Conservation (phyloP, 2,329 filamentous ascomycete species). For the Basipetospora sp. region DNA sequence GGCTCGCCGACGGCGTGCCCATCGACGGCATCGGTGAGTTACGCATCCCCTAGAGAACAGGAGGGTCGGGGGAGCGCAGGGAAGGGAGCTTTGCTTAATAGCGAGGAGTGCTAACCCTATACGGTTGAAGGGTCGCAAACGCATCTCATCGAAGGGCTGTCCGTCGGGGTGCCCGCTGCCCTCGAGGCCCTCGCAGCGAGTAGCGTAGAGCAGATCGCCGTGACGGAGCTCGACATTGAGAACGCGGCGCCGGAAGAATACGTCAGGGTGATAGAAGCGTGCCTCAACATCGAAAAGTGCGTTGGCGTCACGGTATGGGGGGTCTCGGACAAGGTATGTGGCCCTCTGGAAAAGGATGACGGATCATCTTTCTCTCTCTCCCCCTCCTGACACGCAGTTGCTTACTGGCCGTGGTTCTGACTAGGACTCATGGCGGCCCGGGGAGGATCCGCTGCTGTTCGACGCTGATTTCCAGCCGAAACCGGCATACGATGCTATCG, state of each 20-base stretch:
- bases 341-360: background rate
- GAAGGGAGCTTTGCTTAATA: background rate
- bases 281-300: slow-evolving; percentile 42
- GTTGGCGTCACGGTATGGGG: slow-evolving; percentile 53
- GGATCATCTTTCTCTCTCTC: background rate
- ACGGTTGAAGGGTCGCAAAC: slow-evolving; percentile 39
- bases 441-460: slow-evolving; percentile 37
- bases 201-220: slow-evolving; percentile 40
- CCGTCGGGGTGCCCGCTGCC: slow-evolving; percentile 30
- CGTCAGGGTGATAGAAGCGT: slow-evolving; percentile 40
- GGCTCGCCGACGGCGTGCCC: slow-evolving; percentile 45
- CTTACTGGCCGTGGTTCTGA: background rate
- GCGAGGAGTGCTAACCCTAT: background rate
- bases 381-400: background rate
- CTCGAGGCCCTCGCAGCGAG: slow-evolving; percentile 37
- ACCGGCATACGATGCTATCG: slow-evolving; percentile 33
- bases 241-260: slow-evolving; percentile 42
- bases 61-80: background rate
- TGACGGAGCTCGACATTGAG: slow-evolving; percentile 56
- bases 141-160: slow-evolving; percentile 25
- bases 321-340: slow-evolving; percentile 24
- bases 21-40: slow-evolving; percentile 44
- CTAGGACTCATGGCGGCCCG: slow-evolving; percentile 34
- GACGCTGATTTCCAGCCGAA: slow-evolving; percentile 37
- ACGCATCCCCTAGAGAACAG: background rate